Conservation (phyloP, 2,329 filamentous ascomycete genomes). For the Decorospora gaudefroyi region DNA sequence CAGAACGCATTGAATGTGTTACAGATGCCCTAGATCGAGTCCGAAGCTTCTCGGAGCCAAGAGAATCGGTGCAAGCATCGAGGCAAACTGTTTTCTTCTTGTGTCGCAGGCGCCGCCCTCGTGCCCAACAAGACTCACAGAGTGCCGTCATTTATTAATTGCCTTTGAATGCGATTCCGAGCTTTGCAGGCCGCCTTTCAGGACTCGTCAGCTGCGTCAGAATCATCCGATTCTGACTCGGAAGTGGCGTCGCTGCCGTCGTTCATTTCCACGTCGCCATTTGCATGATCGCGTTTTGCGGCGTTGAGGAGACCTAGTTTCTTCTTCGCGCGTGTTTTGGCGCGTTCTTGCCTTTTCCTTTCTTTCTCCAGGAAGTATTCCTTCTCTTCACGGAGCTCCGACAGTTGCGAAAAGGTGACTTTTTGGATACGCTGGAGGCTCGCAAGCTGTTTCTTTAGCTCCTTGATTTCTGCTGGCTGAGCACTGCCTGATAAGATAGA, state of each 20-base stretch:
- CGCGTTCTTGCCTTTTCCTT: constrained; percentile 32
- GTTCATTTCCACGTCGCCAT: constrained; percentile 41
- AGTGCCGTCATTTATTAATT: not conserved
- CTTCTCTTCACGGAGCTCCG: constrained; percentile 50
- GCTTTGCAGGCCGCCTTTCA: constrained; percentile 6
- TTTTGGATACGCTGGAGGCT: constrained; percentile 53
- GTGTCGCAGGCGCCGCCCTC: constrained; percentile 2
- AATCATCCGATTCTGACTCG: constrained; percentile 27
- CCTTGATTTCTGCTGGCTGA: constrained; percentile 39
- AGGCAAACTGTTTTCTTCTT: constrained; percentile 16
- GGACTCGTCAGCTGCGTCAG: constrained; percentile 15
- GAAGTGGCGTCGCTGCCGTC: constrained; percentile 22
- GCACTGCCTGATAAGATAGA: constrained; percentile 9
- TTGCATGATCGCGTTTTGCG: constrained; percentile 6
- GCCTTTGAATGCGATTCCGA: constrained; percentile 2
- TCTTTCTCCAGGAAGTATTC: constrained; percentile 43
- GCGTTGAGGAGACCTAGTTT: constrained; percentile 29
- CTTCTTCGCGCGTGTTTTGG: constrained; percentile 28
- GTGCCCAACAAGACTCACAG: not conserved
- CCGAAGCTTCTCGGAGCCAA: constrained; percentile 5
- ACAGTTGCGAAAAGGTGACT: constrained; percentile 52
- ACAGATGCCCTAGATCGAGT: constrained; percentile 15
- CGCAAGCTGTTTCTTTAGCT: constrained; percentile 48
- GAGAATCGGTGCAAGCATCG: not conserved
- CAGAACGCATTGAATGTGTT: constrained; percentile 10